Percentiles rank a stretch among this genome's conserved stretches.
Evolutionary conservation across 257 asterid species (phyloP).

Genomic region (Eustoma russellianum): DNA sequence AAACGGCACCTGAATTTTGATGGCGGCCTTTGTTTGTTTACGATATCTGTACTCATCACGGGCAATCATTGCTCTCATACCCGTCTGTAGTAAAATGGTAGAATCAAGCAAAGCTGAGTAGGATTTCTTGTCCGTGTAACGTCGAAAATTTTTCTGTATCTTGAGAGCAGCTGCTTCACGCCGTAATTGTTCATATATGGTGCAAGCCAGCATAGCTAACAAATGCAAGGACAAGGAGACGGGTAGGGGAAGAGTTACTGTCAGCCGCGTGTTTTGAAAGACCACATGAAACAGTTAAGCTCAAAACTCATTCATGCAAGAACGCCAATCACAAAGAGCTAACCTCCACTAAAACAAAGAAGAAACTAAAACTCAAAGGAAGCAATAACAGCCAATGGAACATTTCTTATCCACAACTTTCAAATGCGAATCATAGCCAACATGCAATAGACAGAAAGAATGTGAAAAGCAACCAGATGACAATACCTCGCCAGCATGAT

Average conservation of each 20-base stretch:
- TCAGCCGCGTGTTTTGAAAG: slow-evolving; percentile 1
- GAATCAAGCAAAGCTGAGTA: slow-evolving; percentile 53
- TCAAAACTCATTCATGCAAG: too few relatives aligned
- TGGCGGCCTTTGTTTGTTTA: slow-evolving; percentile 90
- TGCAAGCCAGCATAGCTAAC: slow-evolving; percentile 79
- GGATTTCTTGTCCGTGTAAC: slow-evolving; percentile 50
- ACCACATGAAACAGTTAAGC: not conserved
- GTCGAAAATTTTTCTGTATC: slow-evolving; percentile 89
- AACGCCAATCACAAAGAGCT: not conserved
- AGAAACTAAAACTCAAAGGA: not conserved
- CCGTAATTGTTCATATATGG: slow-evolving; percentile 77
- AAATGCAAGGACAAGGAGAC: not conserved
- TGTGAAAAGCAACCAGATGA: slow-evolving; percentile 5
- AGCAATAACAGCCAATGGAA: too few relatives aligned
- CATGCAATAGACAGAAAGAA: slow-evolving; percentile 12
- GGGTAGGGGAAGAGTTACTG: not conserved
- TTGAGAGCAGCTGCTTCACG: slow-evolving; percentile 83
- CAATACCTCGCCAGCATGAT: slow-evolving; percentile 98
- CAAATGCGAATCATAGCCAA: slow-evolving; percentile 2
- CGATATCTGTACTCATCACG: slow-evolving; percentile 75
- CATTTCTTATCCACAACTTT: not conserved
- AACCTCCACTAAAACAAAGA: not conserved
- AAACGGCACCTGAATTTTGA: slow-evolving; percentile 66
- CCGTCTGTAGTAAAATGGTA: slow-evolving; percentile 67
- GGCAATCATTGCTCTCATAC: slow-evolving; percentile 91